Conservation (phyloP, 257 asterid species). For the Lantana camara region DNA sequence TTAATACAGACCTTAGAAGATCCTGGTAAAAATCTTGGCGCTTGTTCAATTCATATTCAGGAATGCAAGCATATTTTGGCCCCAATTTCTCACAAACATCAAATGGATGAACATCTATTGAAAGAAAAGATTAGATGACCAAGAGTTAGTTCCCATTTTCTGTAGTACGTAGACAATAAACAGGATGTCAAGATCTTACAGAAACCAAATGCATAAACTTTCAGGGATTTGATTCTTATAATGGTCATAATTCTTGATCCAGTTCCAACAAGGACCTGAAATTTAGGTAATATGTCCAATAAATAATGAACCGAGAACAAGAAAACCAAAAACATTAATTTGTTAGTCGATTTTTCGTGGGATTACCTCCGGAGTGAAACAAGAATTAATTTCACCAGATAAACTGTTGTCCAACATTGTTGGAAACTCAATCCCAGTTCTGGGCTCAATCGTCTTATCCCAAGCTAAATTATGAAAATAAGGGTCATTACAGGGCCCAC, state of each 20-base stretch:
- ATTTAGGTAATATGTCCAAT: constrained; percentile 10
- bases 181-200: constrained; percentile 58
- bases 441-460: constrained; percentile 73
- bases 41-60: constrained; percentile 67
- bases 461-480: constrained; percentile 56
- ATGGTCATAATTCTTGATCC: constrained; percentile 91
- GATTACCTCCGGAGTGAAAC: constrained; percentile 75
- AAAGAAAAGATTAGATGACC: constrained; percentile 28
- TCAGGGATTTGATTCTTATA: constrained; percentile 81
- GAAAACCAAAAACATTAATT: not conserved
- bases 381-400: constrained; percentile 51
- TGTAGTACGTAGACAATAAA: constrained; percentile 4
- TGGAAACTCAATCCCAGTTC: constrained; percentile 95
- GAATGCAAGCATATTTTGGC: constrained; percentile 72
- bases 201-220: constrained; percentile 93
- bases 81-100: constrained; percentile 94
- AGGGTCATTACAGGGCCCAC: constrained; percentile 49
- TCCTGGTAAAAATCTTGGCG: constrained; percentile 71
- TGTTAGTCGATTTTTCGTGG: not conserved
- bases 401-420: constrained; percentile 59
- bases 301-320: not conserved
- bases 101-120: constrained; percentile 84
- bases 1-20: constrained; percentile 74
- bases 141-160: constrained; percentile 14
- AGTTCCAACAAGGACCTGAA: constrained; percentile 96